Conservation (phyloP, 75 land plant genomes). For the Isoetes taiwanensis region DNA sequence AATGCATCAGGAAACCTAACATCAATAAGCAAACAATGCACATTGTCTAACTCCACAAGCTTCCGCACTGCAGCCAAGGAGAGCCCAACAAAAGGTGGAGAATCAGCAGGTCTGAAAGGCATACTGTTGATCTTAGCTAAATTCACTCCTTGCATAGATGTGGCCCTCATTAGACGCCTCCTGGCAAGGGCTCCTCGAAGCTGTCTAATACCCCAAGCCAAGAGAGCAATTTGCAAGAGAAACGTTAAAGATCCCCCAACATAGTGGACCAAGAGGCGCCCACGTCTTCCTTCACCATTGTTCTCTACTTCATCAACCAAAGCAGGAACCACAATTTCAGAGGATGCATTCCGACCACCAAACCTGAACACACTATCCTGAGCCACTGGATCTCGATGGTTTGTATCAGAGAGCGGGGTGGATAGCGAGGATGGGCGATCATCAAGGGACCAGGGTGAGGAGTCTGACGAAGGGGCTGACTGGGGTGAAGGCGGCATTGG, state of each 20-base stretch:
- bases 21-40: conserved; percentile 17
- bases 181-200: conserved; percentile 19
- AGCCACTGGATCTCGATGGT: too few relatives aligned
- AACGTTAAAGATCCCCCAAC: conserved; percentile 28
- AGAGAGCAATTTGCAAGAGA: conserved; percentile 18
- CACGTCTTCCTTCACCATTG: conserved; percentile 14
- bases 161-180: conserved; percentile 10
- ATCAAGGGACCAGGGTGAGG: too few relatives aligned
- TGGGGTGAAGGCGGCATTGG: too few relatives aligned
- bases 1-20: conserved; percentile 15
- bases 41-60: conserved; percentile 16
- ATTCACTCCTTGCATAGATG: neutral
- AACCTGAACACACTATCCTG: too few relatives aligned
- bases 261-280: conserved; percentile 11
- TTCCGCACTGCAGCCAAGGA: conserved; percentile 19
- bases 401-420: too few relatives aligned
- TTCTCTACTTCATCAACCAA: too few relatives aligned
- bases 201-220: conserved; percentile 23
- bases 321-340: too few relatives aligned
- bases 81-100: conserved; percentile 12
- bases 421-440: too few relatives aligned
- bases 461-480: too few relatives aligned
- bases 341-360: too few relatives aligned
- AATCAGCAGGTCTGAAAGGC: conserved; percentile 16
- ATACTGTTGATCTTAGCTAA: neutral